Conservation (phyloP, 129 eudicot genomes). For the Logfia minima region DNA sequence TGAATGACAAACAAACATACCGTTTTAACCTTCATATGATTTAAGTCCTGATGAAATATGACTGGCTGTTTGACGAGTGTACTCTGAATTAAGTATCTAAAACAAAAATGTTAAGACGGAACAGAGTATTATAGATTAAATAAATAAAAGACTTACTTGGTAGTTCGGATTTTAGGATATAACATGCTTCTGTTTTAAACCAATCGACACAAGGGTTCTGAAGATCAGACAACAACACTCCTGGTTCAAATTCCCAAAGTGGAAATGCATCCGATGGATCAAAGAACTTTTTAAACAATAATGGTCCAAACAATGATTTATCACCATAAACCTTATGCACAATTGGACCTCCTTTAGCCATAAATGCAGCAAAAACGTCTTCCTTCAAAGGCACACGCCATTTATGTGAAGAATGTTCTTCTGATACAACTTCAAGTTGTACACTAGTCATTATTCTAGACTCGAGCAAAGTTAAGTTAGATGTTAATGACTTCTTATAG, state of each 20-base stretch:
- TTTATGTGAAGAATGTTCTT: conserved; percentile 53
- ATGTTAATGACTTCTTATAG: conserved; percentile 33
- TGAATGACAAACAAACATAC: background rate
- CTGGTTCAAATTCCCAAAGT: conserved; percentile 78
- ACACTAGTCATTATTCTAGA: conserved; percentile 43
- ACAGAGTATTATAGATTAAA: too few species aligned
- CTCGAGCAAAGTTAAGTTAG: background rate
- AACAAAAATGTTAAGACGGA: background rate
- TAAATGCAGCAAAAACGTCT: conserved; percentile 47
- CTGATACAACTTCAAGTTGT: conserved; percentile 48
- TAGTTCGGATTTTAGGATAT: conserved; percentile 58
- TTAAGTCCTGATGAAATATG: background rate
- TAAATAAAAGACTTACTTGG: conserved; percentile 45
- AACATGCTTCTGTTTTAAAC: conserved; percentile 53
- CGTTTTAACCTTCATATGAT: background rate
- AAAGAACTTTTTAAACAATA: conserved; percentile 75
- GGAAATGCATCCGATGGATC: conserved; percentile 96
- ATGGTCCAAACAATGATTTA: conserved; percentile 75
- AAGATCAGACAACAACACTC: conserved; percentile 45
- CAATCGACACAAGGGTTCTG: conserved; percentile 53
- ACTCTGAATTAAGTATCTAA: background rate
- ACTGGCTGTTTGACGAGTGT: background rate
- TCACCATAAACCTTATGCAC: conserved; percentile 46
- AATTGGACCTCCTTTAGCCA: conserved; percentile 46
- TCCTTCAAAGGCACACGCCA: conserved; percentile 75